Evolutionary conservation across 768 basidiomycete species (phyloP).

Genomic region (Tulasnella sp.): DNA sequence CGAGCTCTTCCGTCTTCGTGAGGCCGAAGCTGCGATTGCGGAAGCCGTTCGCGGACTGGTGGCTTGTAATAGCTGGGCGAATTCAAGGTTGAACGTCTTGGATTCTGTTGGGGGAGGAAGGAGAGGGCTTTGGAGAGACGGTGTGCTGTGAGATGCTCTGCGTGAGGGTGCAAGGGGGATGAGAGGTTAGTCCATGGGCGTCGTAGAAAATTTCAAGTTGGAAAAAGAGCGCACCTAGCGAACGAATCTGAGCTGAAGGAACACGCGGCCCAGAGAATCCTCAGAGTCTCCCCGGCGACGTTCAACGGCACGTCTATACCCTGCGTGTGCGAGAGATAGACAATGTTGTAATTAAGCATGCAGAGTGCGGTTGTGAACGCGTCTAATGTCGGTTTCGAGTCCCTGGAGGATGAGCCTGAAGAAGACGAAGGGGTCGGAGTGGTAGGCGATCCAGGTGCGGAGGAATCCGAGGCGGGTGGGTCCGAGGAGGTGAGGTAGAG

Average conservation of each 20-base stretch:
- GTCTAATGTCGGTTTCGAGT: not conserved
- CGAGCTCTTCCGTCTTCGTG: not conserved
- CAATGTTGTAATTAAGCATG: conserved; percentile 79
- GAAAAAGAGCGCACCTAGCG: conserved; percentile 51
- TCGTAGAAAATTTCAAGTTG: not conserved
- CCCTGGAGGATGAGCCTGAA: not conserved
- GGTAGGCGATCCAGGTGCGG: conserved; percentile 35
- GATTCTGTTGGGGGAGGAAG: conserved; percentile 62
- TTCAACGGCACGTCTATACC: conserved; percentile 30
- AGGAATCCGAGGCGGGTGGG: conserved; percentile 38
- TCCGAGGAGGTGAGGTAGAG: conserved; percentile 51
- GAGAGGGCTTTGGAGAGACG: conserved; percentile 44
- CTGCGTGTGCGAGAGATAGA: conserved; percentile 77
- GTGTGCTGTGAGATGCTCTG: conserved; percentile 56
- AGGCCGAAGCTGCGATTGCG: not conserved
- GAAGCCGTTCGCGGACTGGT: conserved; percentile 54
- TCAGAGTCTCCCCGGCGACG: conserved; percentile 59
- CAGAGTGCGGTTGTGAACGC: conserved; percentile 73
- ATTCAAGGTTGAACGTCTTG: conserved; percentile 59
- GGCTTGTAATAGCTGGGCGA: conserved; percentile 73
- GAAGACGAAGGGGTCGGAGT: not conserved
- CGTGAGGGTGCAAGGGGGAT: not conserved
- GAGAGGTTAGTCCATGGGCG: not conserved
- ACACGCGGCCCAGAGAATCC: conserved; percentile 76
- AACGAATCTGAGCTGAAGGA: conserved; percentile 59